Conservation (phyloP, 305 asterid genomes). For the Plantago lanceolata region DNA sequence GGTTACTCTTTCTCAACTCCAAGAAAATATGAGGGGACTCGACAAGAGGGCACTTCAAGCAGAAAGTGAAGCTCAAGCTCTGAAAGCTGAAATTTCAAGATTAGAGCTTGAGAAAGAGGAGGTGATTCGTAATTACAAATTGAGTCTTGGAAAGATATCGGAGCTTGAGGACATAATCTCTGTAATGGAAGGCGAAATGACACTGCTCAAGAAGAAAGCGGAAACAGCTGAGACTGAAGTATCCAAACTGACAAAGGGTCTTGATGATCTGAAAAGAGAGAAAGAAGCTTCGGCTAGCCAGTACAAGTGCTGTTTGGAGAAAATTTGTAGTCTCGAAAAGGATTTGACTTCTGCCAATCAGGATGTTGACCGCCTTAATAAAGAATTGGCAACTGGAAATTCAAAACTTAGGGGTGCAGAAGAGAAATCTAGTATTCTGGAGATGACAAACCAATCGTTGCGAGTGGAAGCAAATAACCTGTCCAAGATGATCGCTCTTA, state of each 20-base stretch:
- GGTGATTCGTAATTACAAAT: constrained; percentile 38
- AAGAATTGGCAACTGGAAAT: constrained; percentile 43
- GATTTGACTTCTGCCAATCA: constrained; percentile 44
- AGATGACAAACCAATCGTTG: constrained; percentile 61
- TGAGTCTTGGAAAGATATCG: constrained; percentile 50
- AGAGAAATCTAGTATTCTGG: constrained; percentile 56
- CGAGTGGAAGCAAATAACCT: constrained; percentile 67
- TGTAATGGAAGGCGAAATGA: constrained; percentile 43
- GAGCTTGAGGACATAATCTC: constrained; percentile 53
- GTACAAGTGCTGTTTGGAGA: constrained; percentile 70
- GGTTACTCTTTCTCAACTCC: constrained; percentile 37
- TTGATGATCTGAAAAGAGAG: constrained; percentile 51
- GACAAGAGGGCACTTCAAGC: constrained; percentile 44
- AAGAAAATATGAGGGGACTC: constrained; percentile 42
- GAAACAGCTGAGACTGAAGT: constrained; percentile 65
- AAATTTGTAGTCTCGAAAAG: constrained; percentile 61
- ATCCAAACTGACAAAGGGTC: constrained; percentile 41
- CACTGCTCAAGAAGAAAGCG: constrained; percentile 49
- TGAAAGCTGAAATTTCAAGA: constrained; percentile 51
- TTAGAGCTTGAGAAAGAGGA: constrained; percentile 57
- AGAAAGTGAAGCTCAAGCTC: constrained; percentile 45
- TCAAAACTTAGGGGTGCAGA: constrained; percentile 54
- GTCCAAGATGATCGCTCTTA: constrained; percentile 51
- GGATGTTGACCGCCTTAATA: constrained; percentile 61
- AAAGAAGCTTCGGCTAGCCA: constrained; percentile 54